Base-by-base conservation (phyloP, 352 stramenopile genomes). In the Phytophthora pluvialis region DNA sequence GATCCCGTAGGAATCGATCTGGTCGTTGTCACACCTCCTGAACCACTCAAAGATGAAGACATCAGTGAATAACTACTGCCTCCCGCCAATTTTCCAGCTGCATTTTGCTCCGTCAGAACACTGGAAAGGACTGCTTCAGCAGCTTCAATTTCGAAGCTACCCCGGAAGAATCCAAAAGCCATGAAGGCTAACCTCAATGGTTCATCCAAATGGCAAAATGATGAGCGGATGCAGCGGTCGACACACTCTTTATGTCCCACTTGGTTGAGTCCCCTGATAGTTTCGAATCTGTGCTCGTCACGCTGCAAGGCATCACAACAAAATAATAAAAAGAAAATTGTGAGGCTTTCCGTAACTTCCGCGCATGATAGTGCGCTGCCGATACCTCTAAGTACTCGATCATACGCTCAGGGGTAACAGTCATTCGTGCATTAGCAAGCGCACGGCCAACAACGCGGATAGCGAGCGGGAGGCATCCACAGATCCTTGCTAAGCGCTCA, bases 161-260 rank as follows among this genome's bases (percentile, higher is more conserved):
- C 83, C 21, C 86, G 82, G 55, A 94, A 94, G 43, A 94, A 90
- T 11, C 86, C 86, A 29, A 94, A 78, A 15, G 81, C 83, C 83
- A 94, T 93, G 45, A 94, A 94, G 1, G 83, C 86, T 16, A 92
- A 68, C n/a, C 77, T 80, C 18, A 93, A 67, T 7, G 82, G 70
- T 31, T 89, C 77, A 3, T 91, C 81, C 29, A 94, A 66, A 43
- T 93, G 86, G 29, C 77, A 88, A 67, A 94, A 93, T 1, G 86
- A 94, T 13, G 86, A 93, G 5, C 86, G 83, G 42, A 94, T 94
- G 43, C 81, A 94, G 6, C 82, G 78, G 43, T 94, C 86, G 10
- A 93, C 72, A 47, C 83, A 91, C 43, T 94, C 86, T 48, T 90
- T 89, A 55, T 93, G 75, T 0, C 83, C 83, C 15, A 84, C 82